Evolutionary conservation across 176 grass and related monocot genomes (phyloP).

Genomic region (maize (Zea mays)): Zm-B73-REFERENCE-NAM-5.0 NC_050103.1:6259501-6260000

Average conservation of each 20-base stretch:
- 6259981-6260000: not conserved
- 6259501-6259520: too few species aligned
- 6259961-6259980: not conserved
- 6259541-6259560: too few species aligned
- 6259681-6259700: slow-evolving; percentile 22
- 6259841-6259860: slow-evolving; percentile 15
- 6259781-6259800: slow-evolving; percentile 18
- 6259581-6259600: not conserved
- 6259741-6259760: not conserved
- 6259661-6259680: slow-evolving; percentile 27
- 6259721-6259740: not conserved
- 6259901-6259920: slow-evolving; percentile 19
- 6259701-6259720: slow-evolving; percentile 25
- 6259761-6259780: slow-evolving; percentile 10
- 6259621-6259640: not conserved
- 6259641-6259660: not conserved
- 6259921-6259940: not conserved
- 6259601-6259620: not conserved
- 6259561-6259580: not conserved
- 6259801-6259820: slow-evolving; percentile 13
- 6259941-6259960: slow-evolving; percentile 13
- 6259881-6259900: not conserved
- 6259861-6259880: not conserved
- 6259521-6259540: too few species aligned
- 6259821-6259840: slow-evolving; percentile 5